phyloP scores from a whole-genome alignment of 192 early-diverging fungal species.

The Cladochytrium replicatum region DNA sequence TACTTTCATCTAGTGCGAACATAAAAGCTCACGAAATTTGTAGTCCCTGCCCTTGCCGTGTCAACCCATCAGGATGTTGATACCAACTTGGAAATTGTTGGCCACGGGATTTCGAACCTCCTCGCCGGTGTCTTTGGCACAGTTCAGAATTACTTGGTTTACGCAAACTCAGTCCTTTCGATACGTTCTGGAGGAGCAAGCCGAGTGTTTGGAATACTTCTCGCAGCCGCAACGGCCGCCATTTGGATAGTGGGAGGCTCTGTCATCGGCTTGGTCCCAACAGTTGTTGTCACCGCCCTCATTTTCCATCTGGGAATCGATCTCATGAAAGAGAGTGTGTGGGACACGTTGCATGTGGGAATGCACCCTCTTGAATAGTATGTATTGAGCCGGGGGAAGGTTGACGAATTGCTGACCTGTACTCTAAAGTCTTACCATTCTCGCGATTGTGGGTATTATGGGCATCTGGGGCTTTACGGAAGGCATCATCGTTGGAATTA shows the following conservation, averaged over 20 bases:
- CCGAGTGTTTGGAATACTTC: constrained; percentile 73
- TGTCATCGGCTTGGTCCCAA: constrained; percentile 86
- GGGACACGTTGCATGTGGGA: constrained; percentile 78
- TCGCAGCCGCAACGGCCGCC: constrained; percentile 60
- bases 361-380: constrained; percentile 71
- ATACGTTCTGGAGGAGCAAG: constrained; percentile 87
- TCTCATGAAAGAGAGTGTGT: constrained; percentile 78
- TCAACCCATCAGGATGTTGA: constrained; percentile 86
- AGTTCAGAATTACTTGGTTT: constrained; percentile 53
- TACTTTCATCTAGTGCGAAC: neutral
- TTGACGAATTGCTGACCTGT: neutral
- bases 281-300: constrained; percentile 77
- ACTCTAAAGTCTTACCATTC: constrained; percentile 52
- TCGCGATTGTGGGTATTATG: constrained; percentile 79
- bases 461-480: constrained; percentile 86
- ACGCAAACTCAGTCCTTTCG: constrained; percentile 61
- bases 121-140: constrained; percentile 67
- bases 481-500: constrained; percentile 86
- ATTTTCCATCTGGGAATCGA: constrained; percentile 97
- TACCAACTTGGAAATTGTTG: constrained; percentile 83
- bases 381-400: neutral
- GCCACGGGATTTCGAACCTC: constrained; percentile 85
- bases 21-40: neutral
- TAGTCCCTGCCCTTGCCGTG: constrained; percentile 80
- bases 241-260: constrained; percentile 75